Evolutionary conservation across 108 stramenopile species (phyloP), one percentile per base, ranked within the genome.

Genomic region (Skeletonema marinoi): DNA sequence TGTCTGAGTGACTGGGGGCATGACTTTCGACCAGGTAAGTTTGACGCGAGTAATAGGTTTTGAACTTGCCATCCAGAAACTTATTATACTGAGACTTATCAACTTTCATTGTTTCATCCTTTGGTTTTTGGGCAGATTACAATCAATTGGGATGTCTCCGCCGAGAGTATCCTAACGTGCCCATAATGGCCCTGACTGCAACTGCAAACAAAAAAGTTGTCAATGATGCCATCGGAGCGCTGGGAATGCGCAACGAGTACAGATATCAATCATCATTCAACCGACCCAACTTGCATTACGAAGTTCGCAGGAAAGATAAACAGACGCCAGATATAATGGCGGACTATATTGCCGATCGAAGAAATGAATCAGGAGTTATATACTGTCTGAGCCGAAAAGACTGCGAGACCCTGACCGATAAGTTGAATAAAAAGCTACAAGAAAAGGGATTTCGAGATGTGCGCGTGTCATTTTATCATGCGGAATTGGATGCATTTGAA

Each of bases 161-260:
- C 46, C 67, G 66, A 31, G 91, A 97, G 13, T 99, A 94, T 64
- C 99, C 97, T n/a, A 87, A 84, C 59, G 95, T 98, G 4, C 98
- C 99, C 8, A 77, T 99, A 32, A 94, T 99, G 92, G 97, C 98
- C 1, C 85, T 99, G 42, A 99, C 99, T 17, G 99, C 99, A 11
- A 99, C 99, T n/a, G 99, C 99, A 17, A 96, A 97, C 73, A 80
- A 97, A 74, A 92, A 93, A 41, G 96, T 98, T 68, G 93, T 95
- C 29, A 83, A 89, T 9, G 97, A 98, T 85, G 94, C 96, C 66
- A 91, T 95, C 48, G 80, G 88, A 31, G 89, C 87, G 10, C 81
- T 99, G 32, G 86, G 88, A n/a, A 94, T 96, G 94, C 44, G 73
- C 12, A 80, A 91, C 64, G 85, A 86, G 65, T 89, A 88, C 58